Percentiles rank a stretch among this genome's conserved stretches.
phyloP scores from a whole-genome alignment of 2,329 filamentous ascomycete species.

The Pestalotiopsis sp. region DNA sequence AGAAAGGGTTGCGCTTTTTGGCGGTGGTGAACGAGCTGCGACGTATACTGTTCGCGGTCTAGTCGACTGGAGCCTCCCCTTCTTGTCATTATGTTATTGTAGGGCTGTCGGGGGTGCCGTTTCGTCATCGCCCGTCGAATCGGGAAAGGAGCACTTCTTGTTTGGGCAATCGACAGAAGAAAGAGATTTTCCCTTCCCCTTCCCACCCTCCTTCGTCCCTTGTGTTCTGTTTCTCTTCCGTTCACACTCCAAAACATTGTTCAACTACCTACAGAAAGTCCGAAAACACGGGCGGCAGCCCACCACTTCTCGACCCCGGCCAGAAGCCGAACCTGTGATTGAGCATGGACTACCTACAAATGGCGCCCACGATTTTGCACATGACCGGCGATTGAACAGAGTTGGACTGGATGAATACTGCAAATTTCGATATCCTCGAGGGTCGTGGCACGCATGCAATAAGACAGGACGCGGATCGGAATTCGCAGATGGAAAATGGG shows the following conservation, averaged over 20 bases:
- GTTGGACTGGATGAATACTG: background rate
- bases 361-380: no score
- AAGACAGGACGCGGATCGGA: background rate
- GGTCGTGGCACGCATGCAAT: background rate
- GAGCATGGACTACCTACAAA: no score
- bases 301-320: no score
- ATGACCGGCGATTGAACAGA: no score
- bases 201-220: background rate
- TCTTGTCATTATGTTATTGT: background rate
- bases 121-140: background rate
- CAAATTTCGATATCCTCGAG: background rate
- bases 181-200: background rate
- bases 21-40: background rate
- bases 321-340: no score
- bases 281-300: no score
- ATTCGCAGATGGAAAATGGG: background rate
- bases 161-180: background rate
- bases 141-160: background rate
- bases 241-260: background rate
- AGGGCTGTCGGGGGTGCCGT: background rate
- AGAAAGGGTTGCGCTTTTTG: no score
- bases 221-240: background rate
- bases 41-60: constrained; percentile 6
- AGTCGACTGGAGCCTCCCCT: background rate
- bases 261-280: background rate